Evolutionary conservation across 169 alveolate species (phyloP), one percentile per base, ranked within the genome.

Genomic region (Cryptosporidium canis): DNA sequence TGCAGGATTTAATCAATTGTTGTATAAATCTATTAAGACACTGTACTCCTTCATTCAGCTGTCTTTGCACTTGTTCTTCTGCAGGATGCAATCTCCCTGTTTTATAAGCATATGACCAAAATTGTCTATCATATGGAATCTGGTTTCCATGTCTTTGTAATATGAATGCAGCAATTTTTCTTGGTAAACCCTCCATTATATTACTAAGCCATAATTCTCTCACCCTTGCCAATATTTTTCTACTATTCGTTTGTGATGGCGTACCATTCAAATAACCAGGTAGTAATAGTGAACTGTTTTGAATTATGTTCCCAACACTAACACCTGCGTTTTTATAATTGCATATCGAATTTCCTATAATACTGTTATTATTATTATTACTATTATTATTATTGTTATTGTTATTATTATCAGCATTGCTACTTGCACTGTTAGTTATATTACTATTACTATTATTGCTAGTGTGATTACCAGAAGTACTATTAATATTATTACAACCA

Each of bases 31-130:
- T 55, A 77, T 77, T 77, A 11, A 77, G 29, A n/a, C 87, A 77
- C 18, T 77, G 87, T 12, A 77, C 72, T 2, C 87, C 87, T 11
- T 77, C 87, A 33, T 77, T 77, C 43, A 77, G 44, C 37, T 77
- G 87, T 61, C 87, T 77, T 41, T 77, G 87, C 37, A 77, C 87
- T 29, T 77, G 87, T 44, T 77, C 87, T 58, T 77, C 87, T 58
- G 87, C 87, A 7, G 87, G 87, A 61, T 77, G 87, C 47, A 77
- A 58, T 18, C 87, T 55, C 35, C 87, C 87, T 18, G 87, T 77
- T 21, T 77, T 77, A 61, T 77, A 77, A 24, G 87, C 87, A 77
- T 77, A 77, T 18, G 87, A 77, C 87, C 87, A 77, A 43, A 77
- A 77, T 77, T 77, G 87, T 58, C 87, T 56, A 61, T 77, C 87